Base-by-base conservation (phyloP, 2,329 filamentous ascomycete species). In the Pseudogymnoascus sp. region DNA sequence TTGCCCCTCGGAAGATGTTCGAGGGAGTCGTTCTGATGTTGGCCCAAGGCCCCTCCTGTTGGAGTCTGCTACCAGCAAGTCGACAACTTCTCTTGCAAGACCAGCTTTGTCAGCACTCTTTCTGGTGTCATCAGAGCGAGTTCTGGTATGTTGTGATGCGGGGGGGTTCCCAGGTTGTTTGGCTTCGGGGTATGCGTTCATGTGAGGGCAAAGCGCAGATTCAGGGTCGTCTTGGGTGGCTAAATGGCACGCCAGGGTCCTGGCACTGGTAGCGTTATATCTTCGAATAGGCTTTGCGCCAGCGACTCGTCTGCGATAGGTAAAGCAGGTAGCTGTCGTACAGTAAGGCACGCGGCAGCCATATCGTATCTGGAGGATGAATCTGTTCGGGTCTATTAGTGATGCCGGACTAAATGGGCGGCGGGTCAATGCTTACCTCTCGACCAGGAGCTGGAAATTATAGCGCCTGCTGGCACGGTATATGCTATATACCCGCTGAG, bases 151-250 rank as follows among this genome's bases (percentile, higher is more conserved):
- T 16, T 54, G 47, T 8, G 23, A 54, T 16, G 23, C 26, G 47
- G 47, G 47, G 14, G 23, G 7, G 7, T 54, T 54, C 26, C 8
- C 23, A 29, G 23, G 47, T 54, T 54, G 47, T 31, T 54, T 54
- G 29, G 23, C 23, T 54, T 54, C 47, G 47, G 47, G 47, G 47
- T 54, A 31, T 42, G 60, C 34, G 60, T 62, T 39, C 26, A 62
- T 62, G 64, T 73, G 65, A 37, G 78, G 78, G 69, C 91, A 96
- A 0, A 96, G 77, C 2, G 83, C 85, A 64, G 77, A 80, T 66
- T 90, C 86, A 0, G 91, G 86, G 67, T 95, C 85, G 69, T 93
- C 89, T 71, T 91, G 86, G 70, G 88, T 90, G 8, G 91, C 90
- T 61, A 96, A 81, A 70, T 90, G 90, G 63, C 90, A 84, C 11